Conservation (phyloP, 306 rosid genomes). For the Pueraria montana region DNA sequence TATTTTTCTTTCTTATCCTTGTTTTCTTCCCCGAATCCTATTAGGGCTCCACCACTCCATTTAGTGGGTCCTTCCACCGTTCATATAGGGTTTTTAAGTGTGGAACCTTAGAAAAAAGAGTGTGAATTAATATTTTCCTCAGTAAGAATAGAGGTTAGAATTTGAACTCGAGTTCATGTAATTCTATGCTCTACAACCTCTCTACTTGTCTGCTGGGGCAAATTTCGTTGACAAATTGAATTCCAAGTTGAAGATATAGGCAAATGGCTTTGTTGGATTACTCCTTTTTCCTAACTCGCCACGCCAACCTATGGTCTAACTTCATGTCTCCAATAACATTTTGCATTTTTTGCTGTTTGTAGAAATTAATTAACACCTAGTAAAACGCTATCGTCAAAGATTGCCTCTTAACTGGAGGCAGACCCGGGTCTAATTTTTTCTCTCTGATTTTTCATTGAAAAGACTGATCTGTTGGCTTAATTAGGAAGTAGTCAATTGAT, state of each 20-base stretch:
- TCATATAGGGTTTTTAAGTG: not conserved
- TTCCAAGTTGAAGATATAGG: not conserved
- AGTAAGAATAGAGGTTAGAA: not conserved
- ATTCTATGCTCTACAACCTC: conserved; percentile 5
- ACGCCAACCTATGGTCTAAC: not conserved
- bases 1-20: not conserved
- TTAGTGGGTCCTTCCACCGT: not conserved
- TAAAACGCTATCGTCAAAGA: not conserved
- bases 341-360: conserved; percentile 1
- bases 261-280: not conserved
- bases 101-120: not conserved
- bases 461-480: not conserved
- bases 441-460: not conserved
- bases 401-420: not conserved
- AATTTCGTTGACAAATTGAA: not conserved
- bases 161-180: not conserved
- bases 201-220: conserved; percentile 3
- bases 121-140: not conserved
- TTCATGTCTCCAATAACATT: not conserved
- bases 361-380: not conserved
- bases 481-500: not conserved
- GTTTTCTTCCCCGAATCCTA: not conserved
- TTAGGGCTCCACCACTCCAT: not conserved
- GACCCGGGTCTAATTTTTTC: conserved; percentile 19
- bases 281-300: not conserved